Percentiles rank a stretch among this genome's conserved stretches.
phyloP scores from a whole-genome alignment of 352 stramenopile genomes.

The Aphanomyces euteiches region DNA sequence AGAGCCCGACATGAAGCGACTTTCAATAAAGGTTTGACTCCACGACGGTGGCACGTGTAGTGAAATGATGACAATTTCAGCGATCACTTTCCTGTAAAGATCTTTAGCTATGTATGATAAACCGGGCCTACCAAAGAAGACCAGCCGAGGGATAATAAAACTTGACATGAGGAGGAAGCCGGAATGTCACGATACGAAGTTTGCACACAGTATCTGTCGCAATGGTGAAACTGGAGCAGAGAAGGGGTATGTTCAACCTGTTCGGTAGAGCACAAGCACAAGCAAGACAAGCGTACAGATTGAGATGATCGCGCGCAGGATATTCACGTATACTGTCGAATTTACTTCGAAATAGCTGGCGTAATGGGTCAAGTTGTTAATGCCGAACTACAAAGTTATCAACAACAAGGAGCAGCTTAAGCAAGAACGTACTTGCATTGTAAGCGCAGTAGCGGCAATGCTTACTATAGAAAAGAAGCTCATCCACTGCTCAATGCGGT shows the following conservation, averaged over 20 bases:
- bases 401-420: neutral
- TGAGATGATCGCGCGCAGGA: constrained; percentile 17
- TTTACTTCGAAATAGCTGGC: neutral
- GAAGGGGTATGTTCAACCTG: neutral
- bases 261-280: constrained; percentile 7
- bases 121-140: neutral
- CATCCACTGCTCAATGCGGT: constrained; percentile 25
- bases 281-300: constrained; percentile 19
- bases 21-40: neutral
- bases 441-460: constrained; percentile 13
- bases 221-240: no score
- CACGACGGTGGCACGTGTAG: constrained; percentile 20
- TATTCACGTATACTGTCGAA: neutral
- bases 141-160: constrained; percentile 23
- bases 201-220: constrained; percentile 11
- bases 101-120: no score
- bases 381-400: neutral
- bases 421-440: constrained; percentile 18
- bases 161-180: constrained; percentile 16
- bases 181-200: constrained; percentile 10
- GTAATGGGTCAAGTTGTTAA: constrained; percentile 8
- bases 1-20: constrained; percentile 21
- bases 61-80: constrained; percentile 16
- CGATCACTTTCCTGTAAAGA: constrained; percentile 9
- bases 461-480: constrained; percentile 9